A percentile compares a stretch with the other conserved stretches of the same genome.
Conservation (phyloP, 1,139 yeast species). For the Suhomyces guaymorum region DNA sequence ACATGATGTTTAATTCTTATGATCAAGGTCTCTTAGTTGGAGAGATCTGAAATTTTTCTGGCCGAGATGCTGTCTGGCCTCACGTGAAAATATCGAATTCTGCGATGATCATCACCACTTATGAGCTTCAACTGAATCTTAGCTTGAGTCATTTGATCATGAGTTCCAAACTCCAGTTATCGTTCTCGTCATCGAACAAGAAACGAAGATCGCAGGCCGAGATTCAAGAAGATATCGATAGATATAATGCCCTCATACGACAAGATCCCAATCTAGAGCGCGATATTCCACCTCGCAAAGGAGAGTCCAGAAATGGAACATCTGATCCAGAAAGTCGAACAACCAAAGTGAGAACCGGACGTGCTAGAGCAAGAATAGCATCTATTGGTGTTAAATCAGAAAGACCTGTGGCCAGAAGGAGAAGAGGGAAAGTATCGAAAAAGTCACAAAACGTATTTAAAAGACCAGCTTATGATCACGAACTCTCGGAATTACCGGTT, state of each 20-base stretch:
- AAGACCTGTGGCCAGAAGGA: too few species aligned
- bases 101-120: constrained; percentile 8
- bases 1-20: too few species aligned
- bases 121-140: too few species aligned
- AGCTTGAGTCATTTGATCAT: too few species aligned
- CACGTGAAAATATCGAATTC: constrained; percentile 6
- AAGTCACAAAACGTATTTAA: background rate
- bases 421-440: background rate
- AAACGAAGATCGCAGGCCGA: constrained; percentile 16
- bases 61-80: constrained; percentile 4
- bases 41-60: constrained; percentile 9
- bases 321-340: constrained; percentile 2
- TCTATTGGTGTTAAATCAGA: too few species aligned
- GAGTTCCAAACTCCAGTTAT: constrained; percentile 1
- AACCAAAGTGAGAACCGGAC: constrained; percentile 2
- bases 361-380: background rate
- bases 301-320: too few species aligned
- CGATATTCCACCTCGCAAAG: constrained; percentile 32
- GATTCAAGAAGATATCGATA: constrained; percentile 21
- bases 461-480: constrained; percentile 3
- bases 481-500: background rate
- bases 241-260: constrained; percentile 22
- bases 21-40: too few species aligned
- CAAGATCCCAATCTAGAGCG: constrained; percentile 21
- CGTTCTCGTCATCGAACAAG: too few species aligned